These are phyloP conservation scores for Coemansia sp. DNA, from an alignment of 192 early-diverging fungal species.

Conservation along the genomic window DNA sequence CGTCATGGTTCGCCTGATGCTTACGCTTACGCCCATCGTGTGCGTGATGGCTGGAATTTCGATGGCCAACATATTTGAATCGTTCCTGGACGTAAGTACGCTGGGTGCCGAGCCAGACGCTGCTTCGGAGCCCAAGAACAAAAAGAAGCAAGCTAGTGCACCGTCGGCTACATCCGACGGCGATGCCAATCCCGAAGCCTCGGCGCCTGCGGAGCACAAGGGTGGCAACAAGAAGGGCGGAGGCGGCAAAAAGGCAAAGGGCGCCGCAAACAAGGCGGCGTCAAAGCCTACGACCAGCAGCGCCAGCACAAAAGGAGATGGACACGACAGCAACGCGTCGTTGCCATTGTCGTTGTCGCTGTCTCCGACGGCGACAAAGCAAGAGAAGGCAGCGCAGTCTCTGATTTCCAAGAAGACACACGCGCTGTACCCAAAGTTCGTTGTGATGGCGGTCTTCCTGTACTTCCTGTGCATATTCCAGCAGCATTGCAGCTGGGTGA, in stretches of 20 bases:
- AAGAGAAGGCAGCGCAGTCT: neutral
- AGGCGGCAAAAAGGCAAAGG: slow-evolving; percentile 28
- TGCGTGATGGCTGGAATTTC: slow-evolving; percentile 93
- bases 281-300: neutral
- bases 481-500: slow-evolving; percentile 99
- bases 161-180: no score
- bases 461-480: slow-evolving; percentile 83
- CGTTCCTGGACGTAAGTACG: slow-evolving; percentile 64
- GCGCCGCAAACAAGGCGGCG: slow-evolving; percentile 1
- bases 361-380: neutral
- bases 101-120: slow-evolving; percentile 4
- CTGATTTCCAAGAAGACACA: slow-evolving; percentile 25
- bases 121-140: no score
- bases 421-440: slow-evolving; percentile 26
- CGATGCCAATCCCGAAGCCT: neutral
- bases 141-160: neutral
- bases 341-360: no score
- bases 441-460: slow-evolving; percentile 66
- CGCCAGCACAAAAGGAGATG: neutral
- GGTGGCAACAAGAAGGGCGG: slow-evolving; percentile 23
- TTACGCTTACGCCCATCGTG: slow-evolving; percentile 96
- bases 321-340: neutral
- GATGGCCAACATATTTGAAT: slow-evolving; percentile 82
- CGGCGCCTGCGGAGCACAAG: slow-evolving; percentile 6
- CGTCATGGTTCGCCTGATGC: slow-evolving; percentile 99